Conservation (phyloP, 352 stramenopile genomes). For the Globisporangium echinulatum region DNA sequence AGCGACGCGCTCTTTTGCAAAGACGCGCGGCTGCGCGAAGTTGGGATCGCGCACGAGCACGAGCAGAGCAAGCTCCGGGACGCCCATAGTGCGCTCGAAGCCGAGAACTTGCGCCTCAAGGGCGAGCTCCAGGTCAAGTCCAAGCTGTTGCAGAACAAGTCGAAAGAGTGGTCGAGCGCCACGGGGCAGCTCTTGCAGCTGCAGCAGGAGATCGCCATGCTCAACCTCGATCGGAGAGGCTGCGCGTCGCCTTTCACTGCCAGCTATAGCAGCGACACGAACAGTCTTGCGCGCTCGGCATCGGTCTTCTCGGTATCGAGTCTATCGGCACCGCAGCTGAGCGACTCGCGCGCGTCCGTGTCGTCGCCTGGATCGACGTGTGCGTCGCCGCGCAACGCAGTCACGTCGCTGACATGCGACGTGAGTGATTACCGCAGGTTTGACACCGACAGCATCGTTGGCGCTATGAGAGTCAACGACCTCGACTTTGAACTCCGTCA, state of each 20-base stretch:
- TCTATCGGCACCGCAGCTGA: neutral
- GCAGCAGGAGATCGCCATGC: conserved; percentile 78
- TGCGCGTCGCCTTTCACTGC: neutral
- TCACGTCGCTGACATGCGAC: neutral
- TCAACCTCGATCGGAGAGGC: conserved; percentile 49
- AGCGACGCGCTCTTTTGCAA: conserved; percentile 51
- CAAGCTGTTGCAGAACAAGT: conserved; percentile 80
- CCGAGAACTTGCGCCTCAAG: conserved; percentile 67
- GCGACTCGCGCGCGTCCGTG: neutral
- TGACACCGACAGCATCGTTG: neutral
- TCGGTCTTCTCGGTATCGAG: neutral
- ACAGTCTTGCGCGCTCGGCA: neutral
- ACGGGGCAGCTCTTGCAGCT: conserved; percentile 71
- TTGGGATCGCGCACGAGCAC: conserved; percentile 29
- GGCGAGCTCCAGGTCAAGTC: conserved; percentile 77
- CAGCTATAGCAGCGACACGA: neutral
- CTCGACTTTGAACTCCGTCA: conserved; percentile 6
- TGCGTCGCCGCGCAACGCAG: neutral
- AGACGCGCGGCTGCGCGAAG: conserved; percentile 40
- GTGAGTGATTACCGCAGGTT: neutral
- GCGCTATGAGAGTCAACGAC: neutral
- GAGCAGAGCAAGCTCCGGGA: conserved; percentile 56
- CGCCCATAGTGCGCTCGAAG: conserved; percentile 50
- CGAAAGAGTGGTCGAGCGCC: conserved; percentile 69
- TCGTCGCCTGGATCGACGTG: neutral